Evolutionary conservation across 2,329 filamentous ascomycete species (phyloP).

Genomic region (Chaetomiaceae sp.): DNA sequence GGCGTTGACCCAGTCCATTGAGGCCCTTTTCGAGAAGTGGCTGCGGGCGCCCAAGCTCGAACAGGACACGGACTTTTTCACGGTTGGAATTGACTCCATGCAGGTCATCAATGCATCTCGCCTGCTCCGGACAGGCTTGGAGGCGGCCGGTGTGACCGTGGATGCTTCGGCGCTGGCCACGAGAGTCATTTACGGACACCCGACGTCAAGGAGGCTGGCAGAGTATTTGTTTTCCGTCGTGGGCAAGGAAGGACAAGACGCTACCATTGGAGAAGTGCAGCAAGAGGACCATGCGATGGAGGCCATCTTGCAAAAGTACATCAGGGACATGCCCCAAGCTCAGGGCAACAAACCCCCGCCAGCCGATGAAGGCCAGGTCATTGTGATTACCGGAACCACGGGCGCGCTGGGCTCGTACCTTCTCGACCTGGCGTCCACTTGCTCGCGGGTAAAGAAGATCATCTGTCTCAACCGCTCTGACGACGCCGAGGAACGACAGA

Average conservation of each 20-base stretch:
- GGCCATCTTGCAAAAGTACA: slow-evolving; percentile 34
- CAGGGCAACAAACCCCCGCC: slow-evolving; percentile 28
- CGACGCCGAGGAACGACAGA: slow-evolving; percentile 40
- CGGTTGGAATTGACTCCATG: slow-evolving; percentile 38
- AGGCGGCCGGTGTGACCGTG: slow-evolving; percentile 30
- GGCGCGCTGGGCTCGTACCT: slow-evolving; percentile 47
- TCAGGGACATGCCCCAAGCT: slow-evolving; percentile 27
- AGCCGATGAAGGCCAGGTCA: slow-evolving; percentile 33
- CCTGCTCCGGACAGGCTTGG: slow-evolving; percentile 33
- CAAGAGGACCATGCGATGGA: slow-evolving; percentile 31
- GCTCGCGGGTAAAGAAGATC: slow-evolving; percentile 36
- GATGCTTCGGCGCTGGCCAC: slow-evolving; percentile 35
- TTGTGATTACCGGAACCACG: slow-evolving; percentile 46
- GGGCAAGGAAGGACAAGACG: slow-evolving; percentile 16
- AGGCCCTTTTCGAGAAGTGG: slow-evolving; percentile 28
- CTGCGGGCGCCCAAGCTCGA: slow-evolving; percentile 29
- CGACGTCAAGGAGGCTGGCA: slow-evolving; percentile 33
- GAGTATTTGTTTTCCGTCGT: slow-evolving; percentile 31
- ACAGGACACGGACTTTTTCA: slow-evolving; percentile 36
- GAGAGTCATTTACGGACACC: slow-evolving; percentile 37
- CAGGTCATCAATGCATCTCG: slow-evolving; percentile 36
- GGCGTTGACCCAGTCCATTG: slow-evolving; percentile 29
- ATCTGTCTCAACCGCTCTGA: slow-evolving; percentile 45
- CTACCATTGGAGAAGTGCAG: slow-evolving; percentile 11
- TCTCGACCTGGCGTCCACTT: slow-evolving; percentile 34